Conservation (phyloP, 176 grass and related monocot species). For the Coix lacrymajobi region DNA sequence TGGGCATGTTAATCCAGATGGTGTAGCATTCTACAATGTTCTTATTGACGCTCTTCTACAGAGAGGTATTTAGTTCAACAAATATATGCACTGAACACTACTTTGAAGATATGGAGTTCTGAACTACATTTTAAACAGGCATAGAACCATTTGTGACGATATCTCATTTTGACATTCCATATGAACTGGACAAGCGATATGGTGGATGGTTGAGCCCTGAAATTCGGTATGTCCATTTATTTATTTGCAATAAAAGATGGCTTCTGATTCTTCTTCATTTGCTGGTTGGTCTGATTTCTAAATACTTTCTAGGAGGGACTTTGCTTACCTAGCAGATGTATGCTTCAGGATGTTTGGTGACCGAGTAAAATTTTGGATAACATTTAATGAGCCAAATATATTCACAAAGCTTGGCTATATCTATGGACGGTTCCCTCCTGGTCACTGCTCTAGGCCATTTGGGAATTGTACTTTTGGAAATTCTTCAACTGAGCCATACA, state of each 20-base stretch:
- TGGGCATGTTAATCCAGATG: slow-evolving; percentile 36
- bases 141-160: slow-evolving; percentile 65
- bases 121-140: slow-evolving; percentile 12
- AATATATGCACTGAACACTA: background rate
- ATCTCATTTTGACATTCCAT: slow-evolving; percentile 54
- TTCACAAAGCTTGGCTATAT: background rate
- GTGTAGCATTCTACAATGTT: slow-evolving; percentile 54
- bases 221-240: slow-evolving; percentile 36
- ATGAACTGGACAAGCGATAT: slow-evolving; percentile 39
- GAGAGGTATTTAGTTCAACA: slow-evolving; percentile 16
- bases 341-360: no score
- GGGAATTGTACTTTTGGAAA: background rate
- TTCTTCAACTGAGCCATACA: background rate
- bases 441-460: background rate
- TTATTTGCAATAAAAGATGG: background rate
- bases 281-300: background rate
- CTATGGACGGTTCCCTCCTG: no score
- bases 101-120: background rate
- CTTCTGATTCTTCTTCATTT: background rate
- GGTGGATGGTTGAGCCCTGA: slow-evolving; percentile 41
- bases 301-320: no score
- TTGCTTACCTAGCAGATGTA: no score
- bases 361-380: no score
- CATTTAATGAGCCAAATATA: slow-evolving; percentile 47
- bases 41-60: slow-evolving; percentile 38